A percentile compares a stretch with the other conserved stretches of the same genome.
phyloP scores from a whole-genome alignment of 352 stramenopile species.

The Globisporangium emineosum region DNA sequence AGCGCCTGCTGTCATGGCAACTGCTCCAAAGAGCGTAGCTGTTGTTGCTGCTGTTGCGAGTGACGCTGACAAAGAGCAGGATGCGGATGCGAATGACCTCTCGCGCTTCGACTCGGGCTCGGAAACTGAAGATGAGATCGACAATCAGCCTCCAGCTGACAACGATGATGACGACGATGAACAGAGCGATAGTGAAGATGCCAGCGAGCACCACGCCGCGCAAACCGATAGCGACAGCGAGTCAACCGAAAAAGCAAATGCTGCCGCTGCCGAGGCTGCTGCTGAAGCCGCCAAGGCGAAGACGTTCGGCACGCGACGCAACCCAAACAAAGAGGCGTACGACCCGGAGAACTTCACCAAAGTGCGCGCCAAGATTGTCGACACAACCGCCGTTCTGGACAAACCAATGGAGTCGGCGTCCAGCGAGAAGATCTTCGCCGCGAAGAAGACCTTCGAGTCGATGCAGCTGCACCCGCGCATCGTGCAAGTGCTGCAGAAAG shows the following conservation, averaged over 20 bases:
- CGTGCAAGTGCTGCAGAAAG: constrained; percentile 65
- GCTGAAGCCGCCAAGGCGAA: constrained; percentile 11
- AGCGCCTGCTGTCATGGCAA: constrained; percentile 1
- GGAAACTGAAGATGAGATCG: constrained; percentile 12
- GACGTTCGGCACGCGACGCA: constrained; percentile 71
- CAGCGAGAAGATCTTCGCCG: constrained; percentile 83
- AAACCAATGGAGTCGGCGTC: constrained; percentile 67
- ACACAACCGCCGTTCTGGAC: constrained; percentile 54
- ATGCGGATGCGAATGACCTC: constrained; percentile 11
- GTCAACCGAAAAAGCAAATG: not conserved
- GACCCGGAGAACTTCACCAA: constrained; percentile 54
- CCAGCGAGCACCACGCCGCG: not conserved
- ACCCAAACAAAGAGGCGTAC: constrained; percentile 82
- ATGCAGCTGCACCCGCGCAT: constrained; percentile 69
- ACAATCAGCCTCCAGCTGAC: constrained; percentile 3
- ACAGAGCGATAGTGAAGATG: constrained; percentile 13
- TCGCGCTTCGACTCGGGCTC: constrained; percentile 19
- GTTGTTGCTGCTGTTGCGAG: not conserved
- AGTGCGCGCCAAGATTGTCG: constrained; percentile 43
- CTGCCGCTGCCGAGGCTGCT: not conserved
- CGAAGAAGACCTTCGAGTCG: constrained; percentile 57
- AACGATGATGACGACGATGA: constrained; percentile 20
- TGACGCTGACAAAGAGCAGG: constrained; percentile 13
- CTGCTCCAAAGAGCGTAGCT: not conserved
- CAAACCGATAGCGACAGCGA: not conserved